Evolutionary conservation across 2,329 filamentous ascomycete genomes (phyloP), one percentile per base, ranked within the genome.

Genomic region (Nothophaeocryptopus gaeumannii): DNA sequence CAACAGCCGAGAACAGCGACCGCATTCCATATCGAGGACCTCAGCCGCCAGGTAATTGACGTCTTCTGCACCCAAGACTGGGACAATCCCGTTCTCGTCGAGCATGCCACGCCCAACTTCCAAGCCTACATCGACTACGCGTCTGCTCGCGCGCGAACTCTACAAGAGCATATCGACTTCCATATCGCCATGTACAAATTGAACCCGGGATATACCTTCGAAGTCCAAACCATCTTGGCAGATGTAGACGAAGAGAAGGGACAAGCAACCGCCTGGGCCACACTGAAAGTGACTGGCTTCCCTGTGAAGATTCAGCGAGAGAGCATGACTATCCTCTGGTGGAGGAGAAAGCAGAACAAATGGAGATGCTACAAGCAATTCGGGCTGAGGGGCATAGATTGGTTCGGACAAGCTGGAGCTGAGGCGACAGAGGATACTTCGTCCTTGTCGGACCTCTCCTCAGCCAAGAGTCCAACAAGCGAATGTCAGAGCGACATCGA

Each of bases 51-150:
- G 16, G 37, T 51, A 2, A 47, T 51, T 37, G 31, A 47, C 11
- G 20, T 37, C 34, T 51, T 51, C 43, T 51, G 49, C 32, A 45
- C 37, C 8, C 38, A 46, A n/a, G 49, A 51, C 38, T 51, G 43
- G 38, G 45, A 47, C 29, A 47, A 41, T 26, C 36, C 43, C 1
- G 37, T 39, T 8, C 43, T 51, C 2, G 12, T 42, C 10, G 30
- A 42, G 14, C 38, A 46, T 31, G 49, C 42, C 4, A 32, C 32
- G 14, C 35, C 43, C 10, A 41, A 43, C 12, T 47, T 51, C 13
- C 34, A 39, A 15, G 49, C 43, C 8, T 47, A 43, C 20, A 36
- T 51, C 39, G 49, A 51, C 29, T 45, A 51, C 30, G 30, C 26
- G 7, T 37, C 38, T 5, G 38, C 32, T 5, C 38, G 26, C 13